These are phyloP conservation scores for Primulina tabacum DNA, from an alignment of 257 asterid species.

Conservation along the genomic window DNA sequence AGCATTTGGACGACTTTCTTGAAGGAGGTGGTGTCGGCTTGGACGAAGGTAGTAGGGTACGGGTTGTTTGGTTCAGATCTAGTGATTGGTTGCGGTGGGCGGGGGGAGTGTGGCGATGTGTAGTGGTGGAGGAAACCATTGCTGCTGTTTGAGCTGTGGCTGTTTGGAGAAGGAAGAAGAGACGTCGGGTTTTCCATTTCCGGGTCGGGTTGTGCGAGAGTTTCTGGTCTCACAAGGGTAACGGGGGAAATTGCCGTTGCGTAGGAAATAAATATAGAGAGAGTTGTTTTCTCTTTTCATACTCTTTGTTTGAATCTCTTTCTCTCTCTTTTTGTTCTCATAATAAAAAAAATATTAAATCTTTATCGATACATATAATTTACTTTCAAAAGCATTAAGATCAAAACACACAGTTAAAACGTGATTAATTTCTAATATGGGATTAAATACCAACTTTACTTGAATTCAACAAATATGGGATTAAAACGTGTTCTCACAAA, in stretches of 20 bases:
- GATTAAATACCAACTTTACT: no score
- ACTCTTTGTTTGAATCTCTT: no score
- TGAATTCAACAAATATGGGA: no score
- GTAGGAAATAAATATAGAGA: neutral
- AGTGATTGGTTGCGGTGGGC: constrained; percentile 19
- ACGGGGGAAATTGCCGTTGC: neutral
- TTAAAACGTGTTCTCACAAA: no score
- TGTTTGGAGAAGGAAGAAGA: constrained; percentile 6
- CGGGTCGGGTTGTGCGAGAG: neutral
- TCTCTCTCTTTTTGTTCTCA: no score
- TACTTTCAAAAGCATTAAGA: no score
- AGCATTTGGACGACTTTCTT: constrained; percentile 58
- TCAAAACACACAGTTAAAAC: no score
- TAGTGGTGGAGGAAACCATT: constrained; percentile 23
- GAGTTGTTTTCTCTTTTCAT: no score
- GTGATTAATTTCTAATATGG: no score
- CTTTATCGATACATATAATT: no score
- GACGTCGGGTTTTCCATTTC: neutral
- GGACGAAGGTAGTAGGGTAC: constrained; percentile 91
- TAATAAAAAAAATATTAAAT: no score
- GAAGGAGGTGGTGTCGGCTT: constrained; percentile 55
- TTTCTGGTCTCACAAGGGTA: no score
- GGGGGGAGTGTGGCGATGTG: neutral
- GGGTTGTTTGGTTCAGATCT: constrained; percentile 91
- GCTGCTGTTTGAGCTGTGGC: constrained; percentile 33